Evolutionary conservation across 768 basidiomycete genomes (phyloP), one percentile per base, ranked within the genome.

Genomic region (Phanerochaete sordida): DNA sequence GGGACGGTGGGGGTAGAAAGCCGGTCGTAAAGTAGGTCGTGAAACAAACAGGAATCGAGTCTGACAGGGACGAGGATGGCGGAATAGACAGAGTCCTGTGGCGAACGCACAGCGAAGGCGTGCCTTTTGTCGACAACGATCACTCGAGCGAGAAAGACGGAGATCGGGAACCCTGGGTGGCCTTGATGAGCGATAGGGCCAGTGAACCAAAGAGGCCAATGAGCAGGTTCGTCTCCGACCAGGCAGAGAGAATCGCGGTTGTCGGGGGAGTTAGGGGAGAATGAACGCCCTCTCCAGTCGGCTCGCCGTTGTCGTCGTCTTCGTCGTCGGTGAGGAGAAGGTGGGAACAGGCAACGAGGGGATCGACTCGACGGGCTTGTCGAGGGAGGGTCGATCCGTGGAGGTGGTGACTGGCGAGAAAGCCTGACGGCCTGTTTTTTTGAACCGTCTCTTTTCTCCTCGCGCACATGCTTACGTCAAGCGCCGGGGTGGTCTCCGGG

Each of bases 61-160:
- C 63, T 57, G 59, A 57, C 56, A 58, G 66, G 66, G 67, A 60
- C 70, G 69, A 65, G 65, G 70, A 62, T 61, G 65, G 65, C 70
- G 64, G 58, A 67, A 68, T 68, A 64, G 64, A 66, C 62, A 58
- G 64, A 64, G 65, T 61, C 69, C 58, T 63, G 70, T 83, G 90
- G 89, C 89, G 79, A 80, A 93, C 90, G 90, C 90, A 81, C 90
- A 91, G 80, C 87, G 81, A 92, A 93, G 90, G 90, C 90, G 90
- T 81, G 89, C 89, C 89, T 91, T 91, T 92, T 91, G 70, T 19
- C 31, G 51, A 62, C 61, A 60, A 60, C 59, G 59, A 55, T 39
- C 54, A 62, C 63, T 69, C 64, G 57, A 69, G 64, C 66, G 58
- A 62, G 61, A 53, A 35, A 54, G 51, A 59, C 60, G 55, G 60